Conservation (phyloP, 176 grass and related monocot species). For the Chloris gayana region DNA sequence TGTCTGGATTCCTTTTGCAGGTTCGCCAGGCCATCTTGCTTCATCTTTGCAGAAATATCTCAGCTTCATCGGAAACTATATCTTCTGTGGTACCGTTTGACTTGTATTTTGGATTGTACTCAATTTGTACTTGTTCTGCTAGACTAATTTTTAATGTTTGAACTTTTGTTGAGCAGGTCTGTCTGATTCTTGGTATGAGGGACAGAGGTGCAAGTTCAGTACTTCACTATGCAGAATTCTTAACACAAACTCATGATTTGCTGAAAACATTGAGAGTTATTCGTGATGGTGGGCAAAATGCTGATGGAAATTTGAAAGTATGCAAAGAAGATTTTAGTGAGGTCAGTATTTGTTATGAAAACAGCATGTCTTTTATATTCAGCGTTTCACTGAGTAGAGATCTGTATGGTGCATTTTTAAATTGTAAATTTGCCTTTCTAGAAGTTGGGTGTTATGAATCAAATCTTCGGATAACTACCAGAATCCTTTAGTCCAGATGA, state of each 20-base stretch:
- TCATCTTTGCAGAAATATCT: constrained; percentile 75
- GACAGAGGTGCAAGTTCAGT: constrained; percentile 47
- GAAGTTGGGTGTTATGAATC: neutral
- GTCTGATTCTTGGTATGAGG: constrained; percentile 54
- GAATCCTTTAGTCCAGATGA: constrained; percentile 10
- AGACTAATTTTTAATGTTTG: constrained; percentile 21
- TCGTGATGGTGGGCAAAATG: constrained; percentile 33
- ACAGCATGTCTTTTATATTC: constrained; percentile 11
- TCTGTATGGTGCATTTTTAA: neutral
- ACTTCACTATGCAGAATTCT: constrained; percentile 52
- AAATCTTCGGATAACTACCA: neutral
- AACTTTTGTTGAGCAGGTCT: constrained; percentile 54
- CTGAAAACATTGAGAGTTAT: constrained; percentile 54
- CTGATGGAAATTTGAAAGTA: constrained; percentile 39
- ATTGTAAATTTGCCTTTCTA: neutral
- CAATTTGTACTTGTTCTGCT: constrained; percentile 36
- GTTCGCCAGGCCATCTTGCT: constrained; percentile 67
- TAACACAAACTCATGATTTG: constrained; percentile 57
- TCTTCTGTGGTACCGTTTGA: constrained; percentile 65
- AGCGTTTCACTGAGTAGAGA: constrained; percentile 14
- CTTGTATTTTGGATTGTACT: constrained; percentile 21
- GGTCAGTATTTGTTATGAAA: constrained; percentile 33
- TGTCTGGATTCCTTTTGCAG: constrained; percentile 49
- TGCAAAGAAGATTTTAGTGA: constrained; percentile 42
- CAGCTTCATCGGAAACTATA: constrained; percentile 53